Evolutionary conservation across 2,329 filamentous ascomycete genomes (phyloP), one percentile per base, ranked within the genome.

Genomic region (Cylindrodendrum hubeiense): DNA sequence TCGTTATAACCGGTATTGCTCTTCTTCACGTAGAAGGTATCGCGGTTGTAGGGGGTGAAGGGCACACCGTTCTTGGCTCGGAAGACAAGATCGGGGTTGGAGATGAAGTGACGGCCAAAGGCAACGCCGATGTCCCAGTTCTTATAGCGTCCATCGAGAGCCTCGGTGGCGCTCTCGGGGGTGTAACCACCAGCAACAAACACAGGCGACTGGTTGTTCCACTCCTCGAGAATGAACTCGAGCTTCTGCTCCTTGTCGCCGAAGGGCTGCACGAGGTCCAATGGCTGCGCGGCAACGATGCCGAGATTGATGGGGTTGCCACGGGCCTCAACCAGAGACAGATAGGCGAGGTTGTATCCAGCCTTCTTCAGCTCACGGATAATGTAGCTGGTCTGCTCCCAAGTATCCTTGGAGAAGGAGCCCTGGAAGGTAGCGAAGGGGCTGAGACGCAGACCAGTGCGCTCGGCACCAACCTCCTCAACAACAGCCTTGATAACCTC

Each of bases 371-470:
- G 61, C 41, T 73, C 63, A 0, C 43, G 46, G 19, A 79, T 56
- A 26, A 79, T 54, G 58, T 78, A 69, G 10, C 66, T 60, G 7
- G 68, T 75, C 54, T 77, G 78, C 13, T 74, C 75, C 71, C 75
- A 75, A 1, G 75, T 70, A 13, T 79, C 66, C 5, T 63, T 43
- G 4, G 71, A 73, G 22, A 71, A 73, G 0, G 74, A 73, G 12
- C 66, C 60, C 37, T 79, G 77, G 59, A 72, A 79, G 2, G 67
- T 72, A 34, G 74, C 74, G 63, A 78, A 91, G 0, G 89, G 89
- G 2, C 82, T 86, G 12, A 91, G 74, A 2, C 90, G 83, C 47
- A 90, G 84, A 6, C 81, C 86, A 9, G 82, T 81, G 52, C 81
- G 79, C 7, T 89, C 81, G 0, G 83, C 79, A 3, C 88, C 89